A percentile compares a stretch with the other conserved stretches of the same genome.
Conservation (phyloP, 2,329 filamentous ascomycete genomes). For the Lomentospora prolificans region DNA sequence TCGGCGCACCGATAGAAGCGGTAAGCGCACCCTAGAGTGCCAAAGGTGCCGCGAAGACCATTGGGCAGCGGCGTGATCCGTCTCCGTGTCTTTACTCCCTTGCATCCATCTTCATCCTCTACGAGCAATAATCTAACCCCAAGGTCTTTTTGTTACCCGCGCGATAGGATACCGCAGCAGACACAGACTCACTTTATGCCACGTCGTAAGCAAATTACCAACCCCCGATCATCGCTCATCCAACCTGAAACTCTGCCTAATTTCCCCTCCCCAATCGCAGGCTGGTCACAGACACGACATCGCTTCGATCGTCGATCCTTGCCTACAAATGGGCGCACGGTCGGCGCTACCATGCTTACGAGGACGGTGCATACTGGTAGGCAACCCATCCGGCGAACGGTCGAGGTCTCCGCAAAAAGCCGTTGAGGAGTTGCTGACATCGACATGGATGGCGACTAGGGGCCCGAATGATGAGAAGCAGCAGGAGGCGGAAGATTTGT, state of each 20-base stretch:
- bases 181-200: neutral
- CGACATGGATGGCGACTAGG: conserved; percentile 13
- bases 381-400: neutral
- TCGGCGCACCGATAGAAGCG: neutral
- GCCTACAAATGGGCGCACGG: conserved; percentile 36
- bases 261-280: neutral
- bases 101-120: neutral
- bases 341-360: conserved; percentile 34
- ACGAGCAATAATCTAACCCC: neutral
- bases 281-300: conserved; percentile 13
- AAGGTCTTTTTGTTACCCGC: neutral
- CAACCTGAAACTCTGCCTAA: neutral
- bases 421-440: neutral
- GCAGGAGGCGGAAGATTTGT: conserved; percentile 20
- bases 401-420: neutral
- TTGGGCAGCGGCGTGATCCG: neutral
- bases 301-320: conserved; percentile 30
- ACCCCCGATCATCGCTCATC: neutral
- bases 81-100: neutral
- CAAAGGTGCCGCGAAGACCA: neutral
- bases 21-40: neutral
- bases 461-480: conserved; percentile 19
- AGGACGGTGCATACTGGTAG: conserved; percentile 22
- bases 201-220: neutral
- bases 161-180: neutral